Evolutionary conservation across 1,284 basidiomycete species (phyloP).

Genomic region (Wallemia hederae): DNA sequence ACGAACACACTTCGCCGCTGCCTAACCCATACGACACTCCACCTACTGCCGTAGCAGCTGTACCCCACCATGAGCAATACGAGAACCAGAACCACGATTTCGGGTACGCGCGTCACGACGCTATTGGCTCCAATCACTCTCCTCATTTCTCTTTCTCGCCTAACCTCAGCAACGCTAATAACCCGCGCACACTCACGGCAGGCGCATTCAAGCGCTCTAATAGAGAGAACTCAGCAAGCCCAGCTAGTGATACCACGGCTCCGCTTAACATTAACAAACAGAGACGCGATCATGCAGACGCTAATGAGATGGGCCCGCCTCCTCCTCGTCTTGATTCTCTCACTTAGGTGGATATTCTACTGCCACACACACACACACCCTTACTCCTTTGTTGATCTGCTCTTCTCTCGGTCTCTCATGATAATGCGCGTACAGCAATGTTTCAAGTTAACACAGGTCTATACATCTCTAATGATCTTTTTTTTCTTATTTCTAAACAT

Average conservation of each 20-base stretch:
- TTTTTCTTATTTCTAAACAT: too few relatives aligned
- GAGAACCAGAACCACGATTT: not conserved
- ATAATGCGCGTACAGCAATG: too few relatives aligned
- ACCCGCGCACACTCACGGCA: not conserved
- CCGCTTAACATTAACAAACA: not conserved
- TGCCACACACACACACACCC: too few relatives aligned
- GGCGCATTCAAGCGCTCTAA: not conserved
- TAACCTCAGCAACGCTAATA: not conserved
- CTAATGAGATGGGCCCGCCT: not conserved
- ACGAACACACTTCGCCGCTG: not conserved
- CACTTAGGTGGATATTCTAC: too few relatives aligned
- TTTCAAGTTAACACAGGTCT: too few relatives aligned
- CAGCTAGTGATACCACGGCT: not conserved
- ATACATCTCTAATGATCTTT: too few relatives aligned
- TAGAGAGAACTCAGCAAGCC: not conserved
- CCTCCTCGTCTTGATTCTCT: not conserved
- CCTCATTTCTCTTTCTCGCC: not conserved
- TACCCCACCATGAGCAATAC: not conserved
- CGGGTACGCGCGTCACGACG: too few relatives aligned
- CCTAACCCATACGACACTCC: not conserved
- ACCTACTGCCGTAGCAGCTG: not conserved
- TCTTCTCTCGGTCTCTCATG: too few relatives aligned
- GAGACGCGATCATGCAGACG: not conserved
- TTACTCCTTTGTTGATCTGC: too few relatives aligned
- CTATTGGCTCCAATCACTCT: too few relatives aligned